A percentile compares a stretch with the other conserved stretches of the same genome.
These are phyloP conservation scores for Volutella citrinella DNA, from an alignment of 2,329 filamentous ascomycete species.

Conservation along the genomic window DNA sequence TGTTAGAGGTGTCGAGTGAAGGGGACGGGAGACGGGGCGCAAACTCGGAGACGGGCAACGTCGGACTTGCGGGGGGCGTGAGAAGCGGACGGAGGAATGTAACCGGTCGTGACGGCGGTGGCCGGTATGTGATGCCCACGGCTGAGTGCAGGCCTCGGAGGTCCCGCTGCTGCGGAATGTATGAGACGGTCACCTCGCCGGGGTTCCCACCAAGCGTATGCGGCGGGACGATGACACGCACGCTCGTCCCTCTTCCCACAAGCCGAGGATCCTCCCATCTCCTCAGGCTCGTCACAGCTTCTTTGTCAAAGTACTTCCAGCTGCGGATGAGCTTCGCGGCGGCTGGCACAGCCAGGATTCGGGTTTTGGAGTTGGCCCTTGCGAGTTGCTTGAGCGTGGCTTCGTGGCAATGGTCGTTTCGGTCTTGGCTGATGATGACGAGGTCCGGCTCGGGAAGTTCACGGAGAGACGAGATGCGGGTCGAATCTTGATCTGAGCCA, in stretches of 20 bases:
- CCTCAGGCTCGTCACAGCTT: constrained; percentile 42
- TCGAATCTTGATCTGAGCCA: constrained; percentile 51
- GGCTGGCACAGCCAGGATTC: constrained; percentile 63
- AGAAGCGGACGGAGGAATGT: constrained; percentile 14
- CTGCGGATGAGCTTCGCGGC: constrained; percentile 63
- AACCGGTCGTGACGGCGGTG: constrained; percentile 39
- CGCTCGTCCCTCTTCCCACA: constrained; percentile 30
- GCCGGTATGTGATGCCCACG: constrained; percentile 69
- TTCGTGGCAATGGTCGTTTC: constrained; percentile 68
- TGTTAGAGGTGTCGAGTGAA: constrained; percentile 6
- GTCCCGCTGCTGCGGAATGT: constrained; percentile 60
- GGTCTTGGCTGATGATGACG: constrained; percentile 44
- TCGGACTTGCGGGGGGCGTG: constrained; percentile 15
- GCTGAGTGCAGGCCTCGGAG: constrained; percentile 61
- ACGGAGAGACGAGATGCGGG: constrained; percentile 52
- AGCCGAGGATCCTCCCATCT: constrained; percentile 43
- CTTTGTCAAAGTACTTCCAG: constrained; percentile 65
- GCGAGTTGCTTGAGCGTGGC: constrained; percentile 64
- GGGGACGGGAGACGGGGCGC: constrained; percentile 9
- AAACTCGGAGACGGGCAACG: constrained; percentile 2
- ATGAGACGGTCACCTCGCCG: constrained; percentile 70
- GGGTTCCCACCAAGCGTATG: constrained; percentile 47
- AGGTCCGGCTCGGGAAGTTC: constrained; percentile 43
- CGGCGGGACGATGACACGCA: constrained; percentile 52
- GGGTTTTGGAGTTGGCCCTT: constrained; percentile 47